Evolutionary conservation across 371 early-diverging fungal genomes (phyloP).

Genomic region (Smittium culicis): DNA sequence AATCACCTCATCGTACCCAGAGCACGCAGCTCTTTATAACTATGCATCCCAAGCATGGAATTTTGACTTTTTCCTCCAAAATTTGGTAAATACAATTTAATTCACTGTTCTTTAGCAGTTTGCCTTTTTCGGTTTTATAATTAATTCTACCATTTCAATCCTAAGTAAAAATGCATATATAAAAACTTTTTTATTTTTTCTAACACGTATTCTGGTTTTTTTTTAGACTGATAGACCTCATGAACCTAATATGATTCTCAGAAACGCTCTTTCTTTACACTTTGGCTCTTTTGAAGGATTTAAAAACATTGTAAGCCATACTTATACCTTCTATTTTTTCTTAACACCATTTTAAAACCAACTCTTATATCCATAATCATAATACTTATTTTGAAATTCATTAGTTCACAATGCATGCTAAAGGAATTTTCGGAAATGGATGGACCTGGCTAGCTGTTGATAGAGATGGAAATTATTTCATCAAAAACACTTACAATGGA

Average conservation of each 20-base stretch:
- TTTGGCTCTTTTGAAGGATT: constrained; percentile 38
- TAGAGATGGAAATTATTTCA: constrained; percentile 33
- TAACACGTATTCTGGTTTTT: too few relatives aligned
- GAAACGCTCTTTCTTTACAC: constrained; percentile 19
- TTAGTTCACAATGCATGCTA: constrained; percentile 35
- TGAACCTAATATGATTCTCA: constrained; percentile 20
- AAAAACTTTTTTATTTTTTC: constrained; percentile 11
- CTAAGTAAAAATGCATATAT: background rate
- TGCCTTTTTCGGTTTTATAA: background rate
- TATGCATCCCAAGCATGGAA: constrained; percentile 51
- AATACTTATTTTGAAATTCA: too few relatives aligned
- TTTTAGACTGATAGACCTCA: background rate
- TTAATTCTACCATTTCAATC: background rate
- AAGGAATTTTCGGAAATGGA: constrained; percentile 43
- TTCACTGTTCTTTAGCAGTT: background rate
- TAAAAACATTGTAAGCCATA: constrained; percentile 20
- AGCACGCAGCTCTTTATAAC: constrained; percentile 35
- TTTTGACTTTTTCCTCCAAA: constrained; percentile 43
- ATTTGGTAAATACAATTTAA: constrained; percentile 19
- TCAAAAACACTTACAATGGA: constrained; percentile 43
- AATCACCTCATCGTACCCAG: constrained; percentile 25
- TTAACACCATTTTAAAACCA: background rate
- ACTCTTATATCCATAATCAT: background rate
- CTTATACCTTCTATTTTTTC: background rate
- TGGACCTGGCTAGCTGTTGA: constrained; percentile 48